Evolutionary conservation across 345 rosid genomes (phyloP).

Genomic region (Eucalyptus marginata): DNA sequence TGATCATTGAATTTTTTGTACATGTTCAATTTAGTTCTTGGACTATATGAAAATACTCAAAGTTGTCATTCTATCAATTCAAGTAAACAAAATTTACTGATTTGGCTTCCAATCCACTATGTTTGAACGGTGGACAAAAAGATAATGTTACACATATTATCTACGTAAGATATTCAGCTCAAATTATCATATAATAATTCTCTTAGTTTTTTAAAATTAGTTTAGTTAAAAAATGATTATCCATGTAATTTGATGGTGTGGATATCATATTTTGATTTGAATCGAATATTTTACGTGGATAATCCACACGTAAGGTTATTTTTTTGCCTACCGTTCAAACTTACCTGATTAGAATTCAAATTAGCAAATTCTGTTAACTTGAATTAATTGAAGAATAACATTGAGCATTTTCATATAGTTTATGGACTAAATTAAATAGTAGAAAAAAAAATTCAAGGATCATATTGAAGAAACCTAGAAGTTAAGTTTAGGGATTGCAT

Average conservation of each 20-base stretch:
- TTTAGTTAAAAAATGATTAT: background rate
- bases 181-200: background rate
- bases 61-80: background rate
- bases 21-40: background rate
- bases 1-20: background rate
- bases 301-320: background rate
- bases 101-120: background rate
- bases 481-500: fast-evolving
- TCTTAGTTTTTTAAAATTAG: too few species aligned
- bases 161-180: background rate
- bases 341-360: background rate
- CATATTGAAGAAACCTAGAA: background rate
- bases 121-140: fast-evolving
- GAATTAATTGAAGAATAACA: background rate
- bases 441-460: background rate
- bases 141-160: background rate
- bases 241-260: background rate
- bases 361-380: fast-evolving
- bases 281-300: fast-evolving
- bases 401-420: background rate
- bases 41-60: background rate
- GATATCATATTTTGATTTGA: background rate
- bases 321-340: background rate
- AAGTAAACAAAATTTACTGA: fast-evolving
- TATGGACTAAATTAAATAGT: background rate